Evolutionary conservation across 2,329 filamentous ascomycete species (phyloP).

Genomic region (Seiridium unicorne): DNA sequence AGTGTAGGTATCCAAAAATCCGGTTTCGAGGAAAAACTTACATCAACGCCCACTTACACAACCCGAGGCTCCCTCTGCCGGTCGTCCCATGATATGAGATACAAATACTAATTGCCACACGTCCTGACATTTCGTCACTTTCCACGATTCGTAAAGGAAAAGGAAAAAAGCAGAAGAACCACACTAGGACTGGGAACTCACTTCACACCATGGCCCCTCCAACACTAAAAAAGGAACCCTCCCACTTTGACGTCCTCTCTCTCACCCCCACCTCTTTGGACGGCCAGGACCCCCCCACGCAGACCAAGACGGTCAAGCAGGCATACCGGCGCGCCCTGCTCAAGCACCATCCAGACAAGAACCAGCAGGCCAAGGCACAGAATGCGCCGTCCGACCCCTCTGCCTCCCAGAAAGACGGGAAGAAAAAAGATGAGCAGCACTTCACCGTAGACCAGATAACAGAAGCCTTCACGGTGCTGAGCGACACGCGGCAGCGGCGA

Average conservation of each 20-base stretch:
- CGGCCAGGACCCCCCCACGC: conserved; percentile 38
- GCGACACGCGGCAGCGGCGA: conserved; percentile 43
- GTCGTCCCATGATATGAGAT: background rate
- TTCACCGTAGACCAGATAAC: conserved; percentile 65
- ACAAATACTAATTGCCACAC: background rate
- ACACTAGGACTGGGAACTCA: too few species aligned
- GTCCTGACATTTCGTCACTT: too few species aligned
- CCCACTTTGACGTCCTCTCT: conserved; percentile 61
- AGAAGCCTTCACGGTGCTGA: conserved; percentile 56
- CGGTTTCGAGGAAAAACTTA: background rate
- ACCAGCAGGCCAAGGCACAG: conserved; percentile 15
- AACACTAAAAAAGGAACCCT: conserved; percentile 33
- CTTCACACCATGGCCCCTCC: conserved; percentile 20
- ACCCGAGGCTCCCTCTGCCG: background rate
- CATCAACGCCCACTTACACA: conserved; percentile 3
- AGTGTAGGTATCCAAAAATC: background rate
- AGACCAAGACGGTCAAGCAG: conserved; percentile 49
- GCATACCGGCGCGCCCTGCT: conserved; percentile 66
- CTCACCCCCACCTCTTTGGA: conserved; percentile 49
- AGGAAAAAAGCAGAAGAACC: too few species aligned
- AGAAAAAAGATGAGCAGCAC: background rate
- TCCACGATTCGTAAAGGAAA: too few species aligned
- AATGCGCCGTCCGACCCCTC: conserved; percentile 4
- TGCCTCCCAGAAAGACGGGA: conserved; percentile 8
- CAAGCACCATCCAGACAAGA: conserved; percentile 65